Conservation (phyloP, 2,329 filamentous ascomycete species). For the Diplodia intermedia region DNA sequence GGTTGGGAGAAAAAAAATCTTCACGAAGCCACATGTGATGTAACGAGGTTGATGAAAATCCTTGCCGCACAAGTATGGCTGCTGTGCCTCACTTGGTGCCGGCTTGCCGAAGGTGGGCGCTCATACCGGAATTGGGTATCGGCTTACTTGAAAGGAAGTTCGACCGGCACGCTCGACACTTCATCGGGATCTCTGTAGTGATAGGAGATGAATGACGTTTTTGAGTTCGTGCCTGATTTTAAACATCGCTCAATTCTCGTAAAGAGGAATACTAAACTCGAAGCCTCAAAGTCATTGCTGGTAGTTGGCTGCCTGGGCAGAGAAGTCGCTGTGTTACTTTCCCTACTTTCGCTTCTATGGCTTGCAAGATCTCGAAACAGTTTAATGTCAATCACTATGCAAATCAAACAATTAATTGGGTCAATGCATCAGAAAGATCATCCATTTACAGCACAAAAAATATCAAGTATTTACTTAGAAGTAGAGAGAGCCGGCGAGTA, state of each 20-base stretch:
- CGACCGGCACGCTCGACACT: neutral
- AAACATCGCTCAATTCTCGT: neutral
- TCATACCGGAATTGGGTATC: neutral
- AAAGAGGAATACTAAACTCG: neutral
- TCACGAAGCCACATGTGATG: neutral
- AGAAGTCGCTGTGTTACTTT: no score
- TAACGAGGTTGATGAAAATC: neutral
- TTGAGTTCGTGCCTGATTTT: neutral
- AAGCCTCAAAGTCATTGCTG: neutral
- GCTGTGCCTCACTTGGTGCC: neutral
- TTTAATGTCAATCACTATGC: neutral
- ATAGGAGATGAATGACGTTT: neutral
- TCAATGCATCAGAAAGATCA: neutral
- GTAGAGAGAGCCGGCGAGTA: neutral
- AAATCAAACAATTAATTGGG: neutral
- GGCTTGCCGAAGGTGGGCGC: neutral
- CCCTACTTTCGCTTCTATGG: no score
- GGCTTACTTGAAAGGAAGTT: neutral
- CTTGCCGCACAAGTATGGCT: neutral
- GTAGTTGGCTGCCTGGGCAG: neutral
- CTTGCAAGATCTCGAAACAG: no score
- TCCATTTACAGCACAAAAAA: neutral
- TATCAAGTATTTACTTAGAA: conserved; percentile 16
- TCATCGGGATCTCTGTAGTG: neutral
- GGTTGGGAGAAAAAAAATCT: no score